Conservation (phyloP, 2,329 filamentous ascomycete species). For the Colletotrichum liaoningense region DNA sequence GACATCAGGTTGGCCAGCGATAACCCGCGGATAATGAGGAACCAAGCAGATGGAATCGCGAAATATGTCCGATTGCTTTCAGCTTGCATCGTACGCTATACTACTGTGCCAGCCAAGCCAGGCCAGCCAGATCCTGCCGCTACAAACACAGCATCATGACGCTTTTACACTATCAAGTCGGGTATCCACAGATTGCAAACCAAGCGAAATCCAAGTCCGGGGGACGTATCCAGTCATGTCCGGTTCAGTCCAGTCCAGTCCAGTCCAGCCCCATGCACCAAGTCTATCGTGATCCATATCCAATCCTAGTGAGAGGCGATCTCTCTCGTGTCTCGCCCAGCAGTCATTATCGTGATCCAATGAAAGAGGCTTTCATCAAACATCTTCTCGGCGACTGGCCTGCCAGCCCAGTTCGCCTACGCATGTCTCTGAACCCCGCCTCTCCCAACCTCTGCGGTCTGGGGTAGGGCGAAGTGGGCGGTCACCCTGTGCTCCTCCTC, state of each 20-base stretch:
- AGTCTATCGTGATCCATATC: slow-evolving; percentile 24
- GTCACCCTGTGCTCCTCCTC: neutral
- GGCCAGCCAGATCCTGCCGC: neutral
- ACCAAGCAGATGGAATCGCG: slow-evolving; percentile 12
- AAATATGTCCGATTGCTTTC: slow-evolving; percentile 28
- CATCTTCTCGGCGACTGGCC: slow-evolving; percentile 8
- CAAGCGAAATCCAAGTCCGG: slow-evolving; percentile 24
- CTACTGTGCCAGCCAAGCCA: neutral
- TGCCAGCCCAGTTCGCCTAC: neutral
- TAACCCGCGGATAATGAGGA: neutral
- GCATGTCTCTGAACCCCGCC: neutral
- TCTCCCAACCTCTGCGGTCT: neutral
- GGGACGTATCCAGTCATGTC: neutral
- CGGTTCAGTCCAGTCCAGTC: neutral
- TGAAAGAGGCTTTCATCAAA: slow-evolving; percentile 13
- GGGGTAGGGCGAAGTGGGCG: no score
- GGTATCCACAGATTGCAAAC: slow-evolving; percentile 32
- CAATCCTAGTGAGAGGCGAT: neutral
- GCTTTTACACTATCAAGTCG: slow-evolving; percentile 5
- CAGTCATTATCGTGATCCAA: slow-evolving; percentile 12
- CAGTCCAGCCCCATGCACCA: neutral
- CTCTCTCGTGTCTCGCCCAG: neutral
- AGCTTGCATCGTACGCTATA: slow-evolving; percentile 1
- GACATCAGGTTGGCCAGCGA: neutral
- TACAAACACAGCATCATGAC: slow-evolving; percentile 9